Conservation (phyloP, 768 basidiomycete genomes). For the Cystofilobasidium capitatum region DNA sequence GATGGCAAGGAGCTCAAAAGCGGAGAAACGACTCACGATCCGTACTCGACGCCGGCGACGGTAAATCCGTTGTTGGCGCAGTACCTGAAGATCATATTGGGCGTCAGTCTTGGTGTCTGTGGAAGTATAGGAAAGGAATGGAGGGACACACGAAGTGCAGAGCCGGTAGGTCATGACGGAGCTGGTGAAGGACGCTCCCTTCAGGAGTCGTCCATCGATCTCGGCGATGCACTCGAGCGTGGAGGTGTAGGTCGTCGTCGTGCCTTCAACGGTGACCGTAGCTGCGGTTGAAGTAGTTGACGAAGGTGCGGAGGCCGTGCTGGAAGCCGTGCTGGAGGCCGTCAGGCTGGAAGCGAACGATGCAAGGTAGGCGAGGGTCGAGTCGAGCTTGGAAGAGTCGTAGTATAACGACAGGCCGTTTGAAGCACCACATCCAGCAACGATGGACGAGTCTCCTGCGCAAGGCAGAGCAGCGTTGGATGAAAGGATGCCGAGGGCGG, state of each 20-base stretch:
- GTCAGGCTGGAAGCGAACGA: no score
- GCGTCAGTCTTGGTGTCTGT: not conserved
- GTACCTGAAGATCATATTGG: not conserved
- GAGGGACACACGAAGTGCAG: not conserved
- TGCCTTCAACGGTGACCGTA: not conserved
- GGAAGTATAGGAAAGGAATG: not conserved
- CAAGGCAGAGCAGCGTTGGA: slow-evolving; percentile 29
- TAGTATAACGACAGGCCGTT: not conserved
- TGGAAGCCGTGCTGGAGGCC: not conserved
- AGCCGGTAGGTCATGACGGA: slow-evolving; percentile 9
- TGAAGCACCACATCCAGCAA: not conserved
- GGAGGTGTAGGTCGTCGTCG: not conserved
- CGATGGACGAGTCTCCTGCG: slow-evolving; percentile 24
- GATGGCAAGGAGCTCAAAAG: no score
- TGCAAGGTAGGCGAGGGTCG: slow-evolving; percentile 1
- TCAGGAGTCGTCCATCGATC: slow-evolving; percentile 12
- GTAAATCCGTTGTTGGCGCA: slow-evolving; percentile 12
- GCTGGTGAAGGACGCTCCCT: not conserved
- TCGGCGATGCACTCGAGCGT: slow-evolving; percentile 3
- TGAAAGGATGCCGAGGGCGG: not conserved
- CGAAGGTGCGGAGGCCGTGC: not conserved
- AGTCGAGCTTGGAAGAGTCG: slow-evolving; percentile 30
- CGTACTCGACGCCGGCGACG: slow-evolving; percentile 15
- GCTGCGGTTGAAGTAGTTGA: not conserved
- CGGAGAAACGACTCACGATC: no score